These are phyloP conservation scores for Xylariaceae sp. DNA, from an alignment of 2,329 filamentous ascomycete genomes.

Conservation along the genomic window DNA sequence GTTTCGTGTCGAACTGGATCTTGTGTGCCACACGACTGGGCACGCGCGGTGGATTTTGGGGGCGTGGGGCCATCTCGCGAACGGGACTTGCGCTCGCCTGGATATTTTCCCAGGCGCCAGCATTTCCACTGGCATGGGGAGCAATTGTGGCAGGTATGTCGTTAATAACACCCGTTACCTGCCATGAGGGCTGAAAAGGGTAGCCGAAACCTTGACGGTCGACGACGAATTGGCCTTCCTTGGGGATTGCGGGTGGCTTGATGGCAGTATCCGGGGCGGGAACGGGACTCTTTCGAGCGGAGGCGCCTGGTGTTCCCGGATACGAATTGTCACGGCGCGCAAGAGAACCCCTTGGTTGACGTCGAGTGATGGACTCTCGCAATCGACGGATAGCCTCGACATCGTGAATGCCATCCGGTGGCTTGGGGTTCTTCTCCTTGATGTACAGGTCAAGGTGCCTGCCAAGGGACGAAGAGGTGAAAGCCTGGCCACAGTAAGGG, in stretches of 20 bases:
- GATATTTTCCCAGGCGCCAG: conserved; percentile 31
- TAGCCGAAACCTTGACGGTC: conserved; percentile 51
- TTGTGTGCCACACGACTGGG: conserved; percentile 51
- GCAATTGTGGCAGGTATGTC: conserved; percentile 54
- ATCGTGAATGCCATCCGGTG: conserved; percentile 79
- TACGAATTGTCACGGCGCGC: conserved; percentile 58
- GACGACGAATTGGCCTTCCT: conserved; percentile 39
- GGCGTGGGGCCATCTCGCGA: conserved; percentile 33
- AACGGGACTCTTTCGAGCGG: conserved; percentile 37
- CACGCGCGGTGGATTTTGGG: conserved; percentile 34
- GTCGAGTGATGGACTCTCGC: conserved; percentile 77
- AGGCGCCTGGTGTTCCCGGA: conserved; percentile 49
- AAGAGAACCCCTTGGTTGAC: conserved; percentile 67
- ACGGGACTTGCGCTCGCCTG: conserved; percentile 21
- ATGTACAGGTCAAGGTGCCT: conserved; percentile 93
- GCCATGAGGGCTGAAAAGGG: conserved; percentile 60
- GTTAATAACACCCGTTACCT: conserved; percentile 72
- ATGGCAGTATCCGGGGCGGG: conserved; percentile 34
- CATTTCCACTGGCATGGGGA: conserved; percentile 31
- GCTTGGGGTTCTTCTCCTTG: conserved; percentile 85
- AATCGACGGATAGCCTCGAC: conserved; percentile 83
- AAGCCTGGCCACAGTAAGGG: conserved; percentile 81
- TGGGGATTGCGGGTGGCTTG: conserved; percentile 37
- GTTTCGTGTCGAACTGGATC: conserved; percentile 58
- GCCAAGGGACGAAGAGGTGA: conserved; percentile 89